A percentile compares a stretch with the other conserved stretches of the same genome.
These are phyloP conservation scores for Pseudogymnoascus sp. DNA, from an alignment of 2,329 filamentous ascomycete genomes.

Conservation along the genomic window DNA sequence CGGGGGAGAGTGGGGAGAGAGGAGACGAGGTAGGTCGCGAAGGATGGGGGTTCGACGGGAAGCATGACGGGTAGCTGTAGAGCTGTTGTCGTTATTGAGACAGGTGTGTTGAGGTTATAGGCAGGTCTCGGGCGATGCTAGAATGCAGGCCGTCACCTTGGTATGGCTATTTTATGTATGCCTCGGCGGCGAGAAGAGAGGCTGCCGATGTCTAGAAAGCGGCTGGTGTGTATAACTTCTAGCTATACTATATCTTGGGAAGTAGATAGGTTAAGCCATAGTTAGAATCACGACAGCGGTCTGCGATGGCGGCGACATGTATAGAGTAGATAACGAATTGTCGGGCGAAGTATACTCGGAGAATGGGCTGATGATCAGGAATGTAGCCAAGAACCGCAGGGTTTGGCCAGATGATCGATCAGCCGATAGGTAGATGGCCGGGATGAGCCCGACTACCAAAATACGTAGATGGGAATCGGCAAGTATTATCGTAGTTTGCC, in stretches of 20 bases:
- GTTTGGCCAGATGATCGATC: conserved; percentile 1
- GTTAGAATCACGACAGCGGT: background rate
- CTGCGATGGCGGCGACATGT: background rate
- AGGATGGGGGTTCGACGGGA: background rate
- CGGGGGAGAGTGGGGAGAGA: background rate
- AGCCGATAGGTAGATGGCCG: background rate
- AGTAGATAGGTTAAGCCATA: background rate
- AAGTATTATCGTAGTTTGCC: background rate
- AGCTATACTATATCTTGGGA: background rate
- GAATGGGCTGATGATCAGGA: conserved; percentile 1
- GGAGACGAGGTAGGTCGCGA: conserved; percentile 6
- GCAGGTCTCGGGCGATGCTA: background rate
- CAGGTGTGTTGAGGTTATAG: background rate
- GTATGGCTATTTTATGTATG: background rate
- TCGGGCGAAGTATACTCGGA: background rate
- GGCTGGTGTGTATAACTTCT: background rate
- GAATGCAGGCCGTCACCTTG: background rate
- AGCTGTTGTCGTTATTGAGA: background rate
- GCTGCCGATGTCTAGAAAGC: background rate
- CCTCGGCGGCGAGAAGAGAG: background rate
- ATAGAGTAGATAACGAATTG: conserved; percentile 1
- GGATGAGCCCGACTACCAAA: background rate
- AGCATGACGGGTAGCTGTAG: background rate
- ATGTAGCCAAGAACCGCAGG: background rate
- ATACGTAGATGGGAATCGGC: background rate